Evolutionary conservation across 2,329 filamentous ascomycete genomes (phyloP).

Genomic region (Didymella glomerata): DNA sequence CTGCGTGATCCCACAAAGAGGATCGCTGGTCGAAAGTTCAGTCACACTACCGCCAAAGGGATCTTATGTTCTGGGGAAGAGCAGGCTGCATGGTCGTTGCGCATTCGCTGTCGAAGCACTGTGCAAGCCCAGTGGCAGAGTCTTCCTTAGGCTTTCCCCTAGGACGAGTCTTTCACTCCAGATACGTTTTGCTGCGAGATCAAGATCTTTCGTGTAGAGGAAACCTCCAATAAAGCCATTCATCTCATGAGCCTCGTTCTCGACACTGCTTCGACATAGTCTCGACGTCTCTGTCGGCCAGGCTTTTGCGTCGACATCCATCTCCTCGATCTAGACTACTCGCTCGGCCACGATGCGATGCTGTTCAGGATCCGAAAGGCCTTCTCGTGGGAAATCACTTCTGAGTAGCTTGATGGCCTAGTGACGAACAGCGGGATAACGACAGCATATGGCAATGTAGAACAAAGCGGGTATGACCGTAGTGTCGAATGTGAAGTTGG

Average conservation of each 20-base stretch:
- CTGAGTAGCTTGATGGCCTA: slow-evolving; percentile 27
- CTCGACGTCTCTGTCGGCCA: slow-evolving; percentile 30
- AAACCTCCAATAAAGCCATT: slow-evolving; percentile 29
- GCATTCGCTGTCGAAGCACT: not conserved
- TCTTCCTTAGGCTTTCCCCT: not conserved
- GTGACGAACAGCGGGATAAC: slow-evolving; percentile 31
- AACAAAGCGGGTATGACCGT: slow-evolving; percentile 23
- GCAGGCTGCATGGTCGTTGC: not conserved
- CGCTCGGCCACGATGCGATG: slow-evolving; percentile 27
- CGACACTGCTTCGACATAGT: slow-evolving; percentile 28
- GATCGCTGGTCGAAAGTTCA: not conserved
- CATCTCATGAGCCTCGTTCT: slow-evolving; percentile 28
- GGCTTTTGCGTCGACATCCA: slow-evolving; percentile 27
- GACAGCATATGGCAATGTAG: slow-evolving; percentile 25
- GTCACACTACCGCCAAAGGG: not conserved
- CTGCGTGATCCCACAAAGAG: not conserved
- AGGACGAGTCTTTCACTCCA: slow-evolving; percentile 12
- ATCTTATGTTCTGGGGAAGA: not conserved
- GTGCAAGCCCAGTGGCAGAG: not conserved
- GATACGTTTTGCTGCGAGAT: not conserved
- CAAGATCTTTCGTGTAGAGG: slow-evolving; percentile 9
- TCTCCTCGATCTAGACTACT: slow-evolving; percentile 36
- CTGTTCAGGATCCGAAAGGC: slow-evolving; percentile 31
- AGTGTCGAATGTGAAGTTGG: slow-evolving; percentile 28
- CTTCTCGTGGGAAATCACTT: slow-evolving; percentile 28